phyloP scores from a whole-genome alignment of 441 rosid genomes.

The Brassica balearica region DNA sequence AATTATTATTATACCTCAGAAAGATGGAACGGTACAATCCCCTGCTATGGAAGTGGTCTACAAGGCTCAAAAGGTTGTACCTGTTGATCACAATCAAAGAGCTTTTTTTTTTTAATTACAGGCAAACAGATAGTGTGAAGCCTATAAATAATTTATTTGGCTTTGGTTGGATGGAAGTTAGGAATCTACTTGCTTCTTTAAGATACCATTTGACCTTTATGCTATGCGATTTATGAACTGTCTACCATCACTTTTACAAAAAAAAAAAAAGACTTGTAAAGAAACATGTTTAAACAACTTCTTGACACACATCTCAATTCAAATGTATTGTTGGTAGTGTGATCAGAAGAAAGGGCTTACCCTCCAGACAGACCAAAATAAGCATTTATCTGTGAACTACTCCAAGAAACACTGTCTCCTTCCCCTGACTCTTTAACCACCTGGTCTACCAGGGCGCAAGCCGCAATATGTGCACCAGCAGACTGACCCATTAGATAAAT shows the following conservation, averaged over 20 bases:
- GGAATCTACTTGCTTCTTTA: slow-evolving; percentile 16
- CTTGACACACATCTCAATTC: too few relatives aligned
- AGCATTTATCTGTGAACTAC: slow-evolving; percentile 77
- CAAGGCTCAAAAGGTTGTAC: slow-evolving; percentile 82
- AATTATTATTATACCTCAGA: slow-evolving; percentile 51
- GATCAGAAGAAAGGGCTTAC: slow-evolving; percentile 41
- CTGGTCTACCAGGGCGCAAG: slow-evolving; percentile 88
- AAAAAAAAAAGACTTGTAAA: too few relatives aligned
- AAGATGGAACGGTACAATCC: slow-evolving; percentile 88
- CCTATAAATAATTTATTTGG: not conserved
- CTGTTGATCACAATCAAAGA: slow-evolving; percentile 50
- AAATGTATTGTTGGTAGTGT: too few relatives aligned
- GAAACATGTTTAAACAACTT: too few relatives aligned
- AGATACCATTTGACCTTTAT: not conserved
- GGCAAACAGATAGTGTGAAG: slow-evolving; percentile 1
- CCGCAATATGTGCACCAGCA: slow-evolving; percentile 97
- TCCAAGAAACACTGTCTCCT: slow-evolving; percentile 82
- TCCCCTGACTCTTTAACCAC: slow-evolving; percentile 85
- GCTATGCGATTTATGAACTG: not conserved
- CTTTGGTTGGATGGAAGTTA: slow-evolving; percentile 20
- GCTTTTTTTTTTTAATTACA: too few relatives aligned
- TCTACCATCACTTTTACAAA: not conserved
- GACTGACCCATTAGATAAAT: slow-evolving; percentile 97
- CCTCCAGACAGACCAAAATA: slow-evolving; percentile 97
- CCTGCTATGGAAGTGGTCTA: slow-evolving; percentile 84